phyloP scores from a whole-genome alignment of 1,139 yeast species.

The Waltiozyma sp. region DNA sequence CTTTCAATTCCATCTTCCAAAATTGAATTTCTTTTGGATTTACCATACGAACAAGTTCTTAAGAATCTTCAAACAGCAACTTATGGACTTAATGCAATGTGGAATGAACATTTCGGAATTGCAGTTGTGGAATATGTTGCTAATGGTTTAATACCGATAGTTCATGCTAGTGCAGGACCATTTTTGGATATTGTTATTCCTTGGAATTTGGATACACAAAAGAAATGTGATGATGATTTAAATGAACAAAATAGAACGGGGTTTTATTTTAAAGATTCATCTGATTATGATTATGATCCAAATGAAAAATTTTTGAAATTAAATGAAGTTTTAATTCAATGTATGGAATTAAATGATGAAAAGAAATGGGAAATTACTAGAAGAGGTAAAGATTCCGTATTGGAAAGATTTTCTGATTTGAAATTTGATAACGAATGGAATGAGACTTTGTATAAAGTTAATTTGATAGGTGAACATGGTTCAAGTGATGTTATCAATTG shows the following conservation, averaged over 20 bases:
- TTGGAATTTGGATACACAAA: slow-evolving; percentile 27
- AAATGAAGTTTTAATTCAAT: slow-evolving; percentile 32
- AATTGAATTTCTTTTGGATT: slow-evolving; percentile 65
- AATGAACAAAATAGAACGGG: slow-evolving; percentile 41
- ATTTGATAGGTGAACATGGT: not conserved
- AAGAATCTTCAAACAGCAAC: slow-evolving; percentile 45
- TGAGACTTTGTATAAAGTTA: slow-evolving; percentile 21
- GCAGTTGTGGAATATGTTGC: slow-evolving; percentile 92
- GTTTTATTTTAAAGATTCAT: slow-evolving; percentile 57
- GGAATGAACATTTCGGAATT: slow-evolving; percentile 99
- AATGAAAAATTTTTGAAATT: slow-evolving; percentile 31
- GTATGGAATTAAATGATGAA: slow-evolving; percentile 28
- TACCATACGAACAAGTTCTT: slow-evolving; percentile 56
- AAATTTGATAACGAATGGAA: slow-evolving; percentile 55
- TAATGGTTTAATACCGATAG: slow-evolving; percentile 78
- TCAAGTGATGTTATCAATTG: not conserved
- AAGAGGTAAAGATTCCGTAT: slow-evolving; percentile 41
- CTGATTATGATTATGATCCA: slow-evolving; percentile 45
- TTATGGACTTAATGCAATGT: slow-evolving; percentile 91
- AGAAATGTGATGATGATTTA: slow-evolving; percentile 17
- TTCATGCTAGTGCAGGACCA: slow-evolving; percentile 95
- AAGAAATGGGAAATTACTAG: slow-evolving; percentile 35
- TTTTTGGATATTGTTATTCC: slow-evolving; percentile 70
- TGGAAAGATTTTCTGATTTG: slow-evolving; percentile 57
- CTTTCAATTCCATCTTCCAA: slow-evolving; percentile 31